Evolutionary conservation across 192 early-diverging fungal species (phyloP), one percentile per base, ranked within the genome.

Genomic region (Neocallimastix lanati): DNA sequence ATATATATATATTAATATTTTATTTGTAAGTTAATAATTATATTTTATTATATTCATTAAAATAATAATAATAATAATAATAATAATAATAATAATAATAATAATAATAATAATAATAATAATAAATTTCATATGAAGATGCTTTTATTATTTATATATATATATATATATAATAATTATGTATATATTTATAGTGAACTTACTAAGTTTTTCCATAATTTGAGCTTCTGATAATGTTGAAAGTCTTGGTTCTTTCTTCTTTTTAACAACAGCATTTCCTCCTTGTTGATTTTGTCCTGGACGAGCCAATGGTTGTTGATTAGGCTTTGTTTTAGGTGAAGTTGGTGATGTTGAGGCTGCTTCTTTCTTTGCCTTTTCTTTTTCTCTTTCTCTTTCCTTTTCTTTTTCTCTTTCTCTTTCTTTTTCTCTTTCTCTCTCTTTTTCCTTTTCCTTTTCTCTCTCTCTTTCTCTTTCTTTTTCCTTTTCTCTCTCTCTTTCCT

Each of bases 171-270:
- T 33, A 33, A 33, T 33, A 33, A 33, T 6, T 6, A 6, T 6
- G 11, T 33, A 33, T 50, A 21, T 50, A n/a, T n/a, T n/a, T n/a
- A n/a, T n/a, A n/a, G n/a, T 50, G 58, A n/a, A 82, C 79, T 78
- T 87, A 83, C 94, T 87, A 82, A 99, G 85, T 85, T 91, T 94
- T 78, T 96, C 92, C 95, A 99, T 96, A 77, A 98, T 93, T 83
- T 99, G 95, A 28, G 92, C 86, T 82, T 99, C 96, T 15, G 93
- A 90, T 92, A 96, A 88, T 37, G 93, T 94, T 77, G 93, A 93
- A 82, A 94, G 88, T 77, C 96, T 86, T 76, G 89, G 93, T 80
- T 94, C 92, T 30, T 91, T 89, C 85, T 91, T 91, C 82, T 91
- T 88, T 76, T 87, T 86, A 82, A 92, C 81, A 78, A 85, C 83